Percentiles rank a stretch among this genome's conserved stretches.
Evolutionary conservation across 345 rosid species (phyloP).

Genomic region (Populus tremula): DNA sequence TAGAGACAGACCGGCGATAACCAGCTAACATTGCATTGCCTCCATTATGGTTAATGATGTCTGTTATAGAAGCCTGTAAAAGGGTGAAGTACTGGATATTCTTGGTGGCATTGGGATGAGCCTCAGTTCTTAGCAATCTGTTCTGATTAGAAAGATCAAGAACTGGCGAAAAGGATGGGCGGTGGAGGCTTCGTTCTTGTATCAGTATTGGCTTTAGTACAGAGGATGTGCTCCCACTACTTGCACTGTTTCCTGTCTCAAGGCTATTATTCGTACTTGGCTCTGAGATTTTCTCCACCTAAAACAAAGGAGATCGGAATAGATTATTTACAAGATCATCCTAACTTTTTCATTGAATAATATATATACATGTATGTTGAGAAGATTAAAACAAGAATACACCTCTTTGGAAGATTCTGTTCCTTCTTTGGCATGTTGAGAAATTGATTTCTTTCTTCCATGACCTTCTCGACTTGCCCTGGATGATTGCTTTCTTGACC

Average conservation of each 20-base stretch:
- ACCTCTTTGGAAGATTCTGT: conserved; percentile 52
- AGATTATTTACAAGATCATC: neutral
- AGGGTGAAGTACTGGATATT: conserved; percentile 54
- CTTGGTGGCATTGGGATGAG: conserved; percentile 54
- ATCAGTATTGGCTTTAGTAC: conserved; percentile 14
- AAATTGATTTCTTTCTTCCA: conserved; percentile 7
- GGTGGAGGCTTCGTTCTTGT: conserved; percentile 13
- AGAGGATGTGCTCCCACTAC: conserved; percentile 30
- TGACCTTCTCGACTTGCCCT: conserved; percentile 20
- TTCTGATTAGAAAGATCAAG: conserved; percentile 6
- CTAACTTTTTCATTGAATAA: too few species aligned
- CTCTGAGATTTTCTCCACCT: conserved; percentile 39
- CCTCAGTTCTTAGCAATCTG: conserved; percentile 33
- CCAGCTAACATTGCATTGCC: conserved; percentile 33
- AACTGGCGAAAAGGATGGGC: conserved; percentile 42
- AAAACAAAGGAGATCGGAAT: neutral
- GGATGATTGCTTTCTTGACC: conserved; percentile 29
- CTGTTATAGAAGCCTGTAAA: conserved; percentile 53
- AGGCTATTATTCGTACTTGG: conserved; percentile 18
- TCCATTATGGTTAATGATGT: conserved; percentile 41
- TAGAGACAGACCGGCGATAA: conserved; percentile 50
- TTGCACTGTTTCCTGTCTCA: conserved; percentile 22
- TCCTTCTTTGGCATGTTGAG: conserved; percentile 23
- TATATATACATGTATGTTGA: too few species aligned
- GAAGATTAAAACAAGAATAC: neutral